These are phyloP conservation scores for Zygosaccharomyces siamensis DNA, from an alignment of 805 yeast genomes.

Conservation along the genomic window DNA sequence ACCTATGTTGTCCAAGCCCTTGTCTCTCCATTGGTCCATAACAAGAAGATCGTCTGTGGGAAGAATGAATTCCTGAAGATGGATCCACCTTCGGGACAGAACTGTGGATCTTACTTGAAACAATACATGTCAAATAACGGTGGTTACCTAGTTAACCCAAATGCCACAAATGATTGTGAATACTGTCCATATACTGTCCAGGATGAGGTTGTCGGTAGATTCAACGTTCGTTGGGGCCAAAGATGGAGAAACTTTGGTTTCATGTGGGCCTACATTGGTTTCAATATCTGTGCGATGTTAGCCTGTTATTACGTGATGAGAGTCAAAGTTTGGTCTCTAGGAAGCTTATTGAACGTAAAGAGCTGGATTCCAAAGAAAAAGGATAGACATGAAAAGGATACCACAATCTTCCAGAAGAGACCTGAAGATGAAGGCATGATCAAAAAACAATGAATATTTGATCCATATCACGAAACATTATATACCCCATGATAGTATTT, in stretches of 20 bases:
- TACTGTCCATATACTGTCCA: conserved; percentile 58
- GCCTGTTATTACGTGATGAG: conserved; percentile 36
- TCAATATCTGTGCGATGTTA: conserved; percentile 41
- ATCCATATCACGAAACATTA: no score
- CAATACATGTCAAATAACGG: conserved; percentile 32
- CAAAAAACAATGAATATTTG: conserved; percentile 12
- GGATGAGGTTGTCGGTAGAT: conserved; percentile 51
- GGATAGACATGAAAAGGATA: conserved; percentile 46
- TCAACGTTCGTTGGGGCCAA: conserved; percentile 38
- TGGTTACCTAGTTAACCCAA: conserved; percentile 44
- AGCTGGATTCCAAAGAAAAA: conserved; percentile 40
- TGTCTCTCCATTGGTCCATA: conserved; percentile 39
- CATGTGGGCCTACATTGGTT: conserved; percentile 41
- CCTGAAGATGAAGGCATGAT: conserved; percentile 39
- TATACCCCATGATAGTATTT: no score
- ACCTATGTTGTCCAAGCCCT: conserved; percentile 45
- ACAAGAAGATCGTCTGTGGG: conserved; percentile 37
- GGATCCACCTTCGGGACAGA: conserved; percentile 44
- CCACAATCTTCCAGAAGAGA: conserved; percentile 39
- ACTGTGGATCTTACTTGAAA: conserved; percentile 45
- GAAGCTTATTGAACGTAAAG: conserved; percentile 35
- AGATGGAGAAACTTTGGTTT: conserved; percentile 69
- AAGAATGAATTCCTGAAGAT: conserved; percentile 36
- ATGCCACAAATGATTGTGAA: conserved; percentile 48
- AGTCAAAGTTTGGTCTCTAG: conserved; percentile 37